Evolutionary conservation across 768 basidiomycete genomes (phyloP).

Genomic region (Leccinum variicolor): DNA sequence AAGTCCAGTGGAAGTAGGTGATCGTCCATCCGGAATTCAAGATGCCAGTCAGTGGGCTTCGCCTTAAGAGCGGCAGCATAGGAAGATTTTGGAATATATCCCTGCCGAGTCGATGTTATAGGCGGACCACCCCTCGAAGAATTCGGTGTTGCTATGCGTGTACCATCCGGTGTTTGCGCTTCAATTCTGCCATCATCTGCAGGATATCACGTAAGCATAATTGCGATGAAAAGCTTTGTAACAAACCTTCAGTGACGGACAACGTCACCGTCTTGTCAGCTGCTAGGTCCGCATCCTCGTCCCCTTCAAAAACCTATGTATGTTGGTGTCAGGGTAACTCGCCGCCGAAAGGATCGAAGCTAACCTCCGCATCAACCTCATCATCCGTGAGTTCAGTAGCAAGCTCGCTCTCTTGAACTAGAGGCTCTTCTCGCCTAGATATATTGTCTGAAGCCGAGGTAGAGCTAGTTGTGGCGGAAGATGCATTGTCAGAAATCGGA

Average conservation of each 20-base stretch:
- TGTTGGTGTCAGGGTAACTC: slow-evolving; percentile 13
- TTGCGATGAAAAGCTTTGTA: not conserved
- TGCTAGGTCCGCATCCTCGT: slow-evolving; percentile 69
- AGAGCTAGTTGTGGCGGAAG: slow-evolving; percentile 23
- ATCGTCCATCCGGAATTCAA: slow-evolving; percentile 94
- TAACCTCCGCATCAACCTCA: slow-evolving; percentile 74
- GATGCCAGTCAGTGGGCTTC: slow-evolving; percentile 94
- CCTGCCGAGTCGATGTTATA: slow-evolving; percentile 31
- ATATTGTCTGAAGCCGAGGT: slow-evolving; percentile 26
- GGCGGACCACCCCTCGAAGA: slow-evolving; percentile 42
- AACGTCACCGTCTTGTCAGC: slow-evolving; percentile 86
- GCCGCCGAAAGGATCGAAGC: not conserved
- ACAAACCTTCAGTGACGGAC: slow-evolving; percentile 72
- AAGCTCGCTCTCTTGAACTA: slow-evolving; percentile 60
- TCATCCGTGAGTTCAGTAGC: slow-evolving; percentile 81
- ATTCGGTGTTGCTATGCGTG: slow-evolving; percentile 86
- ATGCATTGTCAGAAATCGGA: slow-evolving; percentile 11
- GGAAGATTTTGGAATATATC: slow-evolving; percentile 49
- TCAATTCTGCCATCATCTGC: slow-evolving; percentile 90
- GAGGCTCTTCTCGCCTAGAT: slow-evolving; percentile 42
- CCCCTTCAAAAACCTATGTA: slow-evolving; percentile 76
- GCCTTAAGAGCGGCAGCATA: slow-evolving; percentile 94
- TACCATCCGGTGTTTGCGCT: slow-evolving; percentile 96
- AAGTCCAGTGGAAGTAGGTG: slow-evolving; percentile 79
- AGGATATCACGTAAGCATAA: slow-evolving; percentile 5